phyloP scores from a whole-genome alignment of 1,139 yeast genomes.

The Yamadazyma triangularis region DNA sequence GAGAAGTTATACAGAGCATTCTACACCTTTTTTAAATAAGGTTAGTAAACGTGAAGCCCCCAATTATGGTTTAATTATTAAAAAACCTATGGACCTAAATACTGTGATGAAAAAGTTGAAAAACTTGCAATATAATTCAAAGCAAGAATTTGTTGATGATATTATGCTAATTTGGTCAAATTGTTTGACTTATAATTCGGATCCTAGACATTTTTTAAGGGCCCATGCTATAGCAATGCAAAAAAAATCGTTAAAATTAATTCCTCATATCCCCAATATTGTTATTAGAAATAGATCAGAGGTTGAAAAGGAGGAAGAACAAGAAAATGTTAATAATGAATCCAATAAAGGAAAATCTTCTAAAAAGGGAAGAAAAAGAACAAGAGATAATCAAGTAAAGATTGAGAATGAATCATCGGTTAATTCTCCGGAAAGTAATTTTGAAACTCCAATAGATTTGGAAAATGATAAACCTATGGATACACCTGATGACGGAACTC shows the following conservation, averaged over 20 bases:
- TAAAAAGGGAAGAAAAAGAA: slow-evolving; percentile 41
- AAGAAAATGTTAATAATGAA: slow-evolving; percentile 24
- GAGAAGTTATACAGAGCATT: slow-evolving; percentile 91
- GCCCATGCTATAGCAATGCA: slow-evolving; percentile 97
- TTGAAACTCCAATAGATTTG: slow-evolving; percentile 11
- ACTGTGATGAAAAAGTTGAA: slow-evolving; percentile 90
- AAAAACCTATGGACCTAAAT: slow-evolving; percentile 93
- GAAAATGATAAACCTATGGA: slow-evolving; percentile 7
- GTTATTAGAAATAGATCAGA: slow-evolving; percentile 76
- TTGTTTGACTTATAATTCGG: slow-evolving; percentile 89
- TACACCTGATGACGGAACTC: slow-evolving; percentile 8
- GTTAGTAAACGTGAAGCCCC: slow-evolving; percentile 98
- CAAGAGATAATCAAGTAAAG: slow-evolving; percentile 34
- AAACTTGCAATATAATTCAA: slow-evolving; percentile 72
- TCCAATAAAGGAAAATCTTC: slow-evolving; percentile 36
- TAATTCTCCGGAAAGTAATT: slow-evolving; percentile 11
- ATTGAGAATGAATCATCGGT: slow-evolving; percentile 18
- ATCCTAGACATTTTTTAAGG: slow-evolving; percentile 87
- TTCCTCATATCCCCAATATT: slow-evolving; percentile 87
- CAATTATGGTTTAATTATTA: slow-evolving; percentile 83
- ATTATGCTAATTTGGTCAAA: slow-evolving; percentile 93
- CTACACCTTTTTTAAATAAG: slow-evolving; percentile 90
- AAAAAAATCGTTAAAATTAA: slow-evolving; percentile 69
- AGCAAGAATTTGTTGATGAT: slow-evolving; percentile 88
- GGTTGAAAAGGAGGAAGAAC: slow-evolving; percentile 71